These are phyloP conservation scores for Populus tremula DNA, from an alignment of 345 rosid species.

Conservation along the genomic window DNA sequence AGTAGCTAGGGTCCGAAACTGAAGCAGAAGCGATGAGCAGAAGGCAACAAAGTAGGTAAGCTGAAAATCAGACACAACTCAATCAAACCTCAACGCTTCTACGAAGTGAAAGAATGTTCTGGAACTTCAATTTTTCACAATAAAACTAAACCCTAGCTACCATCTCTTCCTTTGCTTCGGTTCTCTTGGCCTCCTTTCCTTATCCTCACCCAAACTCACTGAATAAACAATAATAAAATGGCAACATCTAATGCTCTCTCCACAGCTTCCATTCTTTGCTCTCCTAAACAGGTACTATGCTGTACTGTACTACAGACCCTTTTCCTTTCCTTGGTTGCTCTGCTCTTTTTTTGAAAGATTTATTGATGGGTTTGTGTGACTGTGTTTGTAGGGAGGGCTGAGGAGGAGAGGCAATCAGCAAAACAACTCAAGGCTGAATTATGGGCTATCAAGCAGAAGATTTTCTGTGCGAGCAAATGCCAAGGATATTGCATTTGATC, in stretches of 20 bases:
- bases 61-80: too few relatives aligned
- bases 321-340: neutral
- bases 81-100: constrained; percentile 19
- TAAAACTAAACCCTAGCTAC: constrained; percentile 54
- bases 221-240: constrained; percentile 32
- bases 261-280: constrained; percentile 62
- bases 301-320: neutral
- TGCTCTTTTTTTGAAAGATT: neutral
- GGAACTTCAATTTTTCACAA: constrained; percentile 36
- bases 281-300: constrained; percentile 58
- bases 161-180: neutral
- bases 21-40: too few relatives aligned
- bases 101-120: constrained; percentile 52
- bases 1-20: too few relatives aligned
- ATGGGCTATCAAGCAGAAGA: constrained; percentile 44
- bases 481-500: constrained; percentile 89
- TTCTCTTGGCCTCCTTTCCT: constrained; percentile 19
- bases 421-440: constrained; percentile 52
- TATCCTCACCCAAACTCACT: constrained; percentile 29
- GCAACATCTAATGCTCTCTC: constrained; percentile 77
- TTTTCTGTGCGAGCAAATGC: constrained; percentile 73
- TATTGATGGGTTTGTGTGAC: neutral
- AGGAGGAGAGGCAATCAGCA: constrained; percentile 51
- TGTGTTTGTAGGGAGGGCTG: constrained; percentile 13
- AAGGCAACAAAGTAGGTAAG: too few relatives aligned